A percentile compares a stretch with the other conserved stretches of the same genome.
These are phyloP conservation scores for Sporothrix curviconia DNA, from an alignment of 2,329 filamentous ascomycete genomes.

Conservation along the genomic window DNA sequence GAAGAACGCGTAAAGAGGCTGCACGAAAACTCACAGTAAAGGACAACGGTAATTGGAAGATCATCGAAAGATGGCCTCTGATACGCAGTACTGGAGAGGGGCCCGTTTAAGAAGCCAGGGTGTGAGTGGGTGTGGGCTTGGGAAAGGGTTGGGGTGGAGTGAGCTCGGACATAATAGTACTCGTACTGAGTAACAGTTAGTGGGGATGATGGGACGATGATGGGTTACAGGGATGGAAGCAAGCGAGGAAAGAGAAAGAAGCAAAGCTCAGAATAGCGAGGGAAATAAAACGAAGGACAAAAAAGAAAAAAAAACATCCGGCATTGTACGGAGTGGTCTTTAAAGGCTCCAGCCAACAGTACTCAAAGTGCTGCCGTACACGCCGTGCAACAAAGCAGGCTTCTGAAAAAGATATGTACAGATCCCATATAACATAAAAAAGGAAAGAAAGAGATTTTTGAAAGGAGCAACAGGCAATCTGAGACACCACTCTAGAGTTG, in stretches of 20 bases:
- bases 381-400: too few relatives aligned
- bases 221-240: background rate
- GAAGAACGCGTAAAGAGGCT: constrained; percentile 1
- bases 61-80: constrained; percentile 6
- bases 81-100: constrained; percentile 4
- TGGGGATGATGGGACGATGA: constrained; percentile 5
- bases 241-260: background rate
- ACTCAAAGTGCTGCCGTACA: too few relatives aligned
- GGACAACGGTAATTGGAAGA: constrained; percentile 2
- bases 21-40: constrained; percentile 2
- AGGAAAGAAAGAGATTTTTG: background rate
- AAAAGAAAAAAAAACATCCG: background rate
- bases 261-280: too few relatives aligned
- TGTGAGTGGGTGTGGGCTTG: background rate
- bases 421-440: too few relatives aligned
- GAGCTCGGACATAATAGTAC: too few relatives aligned
- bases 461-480: too few relatives aligned
- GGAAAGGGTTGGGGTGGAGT: background rate
- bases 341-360: too few relatives aligned
- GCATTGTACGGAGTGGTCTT: too few relatives aligned
- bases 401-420: too few relatives aligned
- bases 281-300: background rate
- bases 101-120: constrained; percentile 8
- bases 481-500: too few relatives aligned
- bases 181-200: too few relatives aligned